phyloP scores from a whole-genome alignment of 306 rosid genomes.

The Abrus pulchellus region DNA sequence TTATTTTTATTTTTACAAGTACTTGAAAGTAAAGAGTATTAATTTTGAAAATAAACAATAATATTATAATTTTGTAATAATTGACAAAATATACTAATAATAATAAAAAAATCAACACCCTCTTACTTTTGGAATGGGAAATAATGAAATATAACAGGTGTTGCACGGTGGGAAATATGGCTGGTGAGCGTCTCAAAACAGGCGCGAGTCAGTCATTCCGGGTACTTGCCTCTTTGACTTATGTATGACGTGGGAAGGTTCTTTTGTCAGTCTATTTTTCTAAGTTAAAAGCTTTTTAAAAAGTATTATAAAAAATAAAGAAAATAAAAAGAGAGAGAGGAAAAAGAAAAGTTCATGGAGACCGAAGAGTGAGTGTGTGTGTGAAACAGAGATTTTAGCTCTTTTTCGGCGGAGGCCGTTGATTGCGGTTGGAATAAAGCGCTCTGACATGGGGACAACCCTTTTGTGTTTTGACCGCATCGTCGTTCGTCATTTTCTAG shows the following conservation, averaged over 20 bases:
- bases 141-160: background rate
- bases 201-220: slow-evolving; percentile 62
- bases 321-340: background rate
- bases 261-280: background rate
- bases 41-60: too few relatives aligned
- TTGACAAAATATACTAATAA: too few relatives aligned
- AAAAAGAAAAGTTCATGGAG: background rate
- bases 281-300: slow-evolving; percentile 13
- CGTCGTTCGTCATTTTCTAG: slow-evolving; percentile 50
- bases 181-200: slow-evolving; percentile 66
- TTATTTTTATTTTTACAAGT: too few relatives aligned
- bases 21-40: too few relatives aligned
- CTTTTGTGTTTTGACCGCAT: slow-evolving; percentile 70
- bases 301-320: background rate
- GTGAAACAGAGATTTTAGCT: slow-evolving; percentile 23
- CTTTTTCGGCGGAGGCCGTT: slow-evolving; percentile 84
- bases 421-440: slow-evolving; percentile 99
- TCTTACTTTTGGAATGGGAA: background rate
- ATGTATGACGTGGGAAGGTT: slow-evolving; percentile 51
- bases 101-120: too few relatives aligned
- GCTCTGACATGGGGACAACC: slow-evolving; percentile 57
- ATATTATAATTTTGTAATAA: too few relatives aligned
- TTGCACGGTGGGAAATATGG: slow-evolving; percentile 42
- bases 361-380: background rate
- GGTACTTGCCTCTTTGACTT: slow-evolving; percentile 66